Evolutionary conservation across 257 asterid genomes (phyloP).

Genomic region (Lycium ferocissimum): DNA sequence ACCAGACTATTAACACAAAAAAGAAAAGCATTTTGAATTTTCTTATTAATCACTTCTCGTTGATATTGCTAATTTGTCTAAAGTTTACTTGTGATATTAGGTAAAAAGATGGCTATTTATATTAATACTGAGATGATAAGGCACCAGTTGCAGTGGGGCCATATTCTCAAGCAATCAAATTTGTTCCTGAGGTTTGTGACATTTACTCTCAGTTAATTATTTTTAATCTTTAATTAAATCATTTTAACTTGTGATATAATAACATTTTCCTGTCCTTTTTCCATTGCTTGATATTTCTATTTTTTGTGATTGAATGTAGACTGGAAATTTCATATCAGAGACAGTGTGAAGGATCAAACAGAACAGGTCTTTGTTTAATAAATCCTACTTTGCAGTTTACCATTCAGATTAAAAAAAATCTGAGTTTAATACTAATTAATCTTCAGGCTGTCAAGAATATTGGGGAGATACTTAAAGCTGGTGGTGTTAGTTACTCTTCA

Average conservation of each 20-base stretch:
- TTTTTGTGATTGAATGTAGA: constrained; percentile 52
- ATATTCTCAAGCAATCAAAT: constrained; percentile 69
- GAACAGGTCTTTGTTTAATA: constrained; percentile 67
- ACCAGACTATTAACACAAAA: no score
- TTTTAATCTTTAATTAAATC: not conserved
- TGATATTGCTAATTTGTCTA: not conserved
- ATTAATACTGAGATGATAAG: constrained; percentile 46
- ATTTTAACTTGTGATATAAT: not conserved
- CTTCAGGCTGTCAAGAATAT: constrained; percentile 81
- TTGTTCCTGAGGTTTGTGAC: constrained; percentile 69
- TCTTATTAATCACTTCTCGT: no score
- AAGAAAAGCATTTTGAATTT: no score
- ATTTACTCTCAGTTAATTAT: not conserved
- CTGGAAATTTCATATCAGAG: constrained; percentile 87
- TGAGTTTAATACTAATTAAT: constrained; percentile 28
- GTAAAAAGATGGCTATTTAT: constrained; percentile 53
- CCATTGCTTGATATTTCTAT: not conserved
- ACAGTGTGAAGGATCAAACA: constrained; percentile 85
- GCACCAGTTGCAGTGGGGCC: constrained; percentile 80
- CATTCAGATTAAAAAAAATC: not conserved
- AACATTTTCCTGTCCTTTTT: not conserved
- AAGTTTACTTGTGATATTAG: constrained; percentile 30
- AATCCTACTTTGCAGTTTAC: not conserved
- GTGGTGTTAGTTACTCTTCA: constrained; percentile 85
- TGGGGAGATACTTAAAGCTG: constrained; percentile 95